phyloP scores from a whole-genome alignment of 306 rosid genomes.

The Sicyos baderoa region DNA sequence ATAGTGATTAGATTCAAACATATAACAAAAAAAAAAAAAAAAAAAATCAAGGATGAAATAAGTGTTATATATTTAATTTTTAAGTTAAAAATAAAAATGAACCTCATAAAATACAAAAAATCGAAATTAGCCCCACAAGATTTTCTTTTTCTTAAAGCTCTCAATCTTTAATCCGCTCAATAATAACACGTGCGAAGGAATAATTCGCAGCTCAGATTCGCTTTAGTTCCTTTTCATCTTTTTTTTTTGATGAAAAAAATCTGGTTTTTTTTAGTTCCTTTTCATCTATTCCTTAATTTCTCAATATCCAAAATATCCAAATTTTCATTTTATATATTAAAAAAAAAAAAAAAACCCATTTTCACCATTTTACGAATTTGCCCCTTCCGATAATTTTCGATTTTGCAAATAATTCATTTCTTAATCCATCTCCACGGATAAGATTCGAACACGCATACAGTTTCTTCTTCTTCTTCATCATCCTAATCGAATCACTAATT shows the following conservation, averaged over 20 bases:
- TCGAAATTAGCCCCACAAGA: background rate
- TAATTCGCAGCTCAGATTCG: constrained; percentile 18
- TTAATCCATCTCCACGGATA: constrained; percentile 9
- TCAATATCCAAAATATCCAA: background rate
- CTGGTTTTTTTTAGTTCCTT: too few species aligned
- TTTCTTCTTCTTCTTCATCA: background rate
- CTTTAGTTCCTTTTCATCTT: background rate
- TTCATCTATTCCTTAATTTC: background rate
- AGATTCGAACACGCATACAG: background rate
- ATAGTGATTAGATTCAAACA: too few species aligned
- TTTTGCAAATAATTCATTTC: constrained; percentile 4
- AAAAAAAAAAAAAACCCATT: too few species aligned
- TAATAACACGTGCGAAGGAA: constrained; percentile 16
- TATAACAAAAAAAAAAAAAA: too few species aligned
- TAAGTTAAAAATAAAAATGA: too few species aligned
- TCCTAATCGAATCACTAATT: background rate
- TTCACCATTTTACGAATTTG: background rate
- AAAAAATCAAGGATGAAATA: too few species aligned
- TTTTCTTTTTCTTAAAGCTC: background rate
- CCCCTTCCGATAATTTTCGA: background rate
- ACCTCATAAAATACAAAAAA: background rate
- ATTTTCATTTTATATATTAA: background rate
- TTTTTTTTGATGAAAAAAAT: too few species aligned
- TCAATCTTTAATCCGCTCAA: background rate
- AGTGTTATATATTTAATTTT: too few species aligned